phyloP scores from a whole-genome alignment of 257 asterid genomes.

The Solanum stenotomum region DNA sequence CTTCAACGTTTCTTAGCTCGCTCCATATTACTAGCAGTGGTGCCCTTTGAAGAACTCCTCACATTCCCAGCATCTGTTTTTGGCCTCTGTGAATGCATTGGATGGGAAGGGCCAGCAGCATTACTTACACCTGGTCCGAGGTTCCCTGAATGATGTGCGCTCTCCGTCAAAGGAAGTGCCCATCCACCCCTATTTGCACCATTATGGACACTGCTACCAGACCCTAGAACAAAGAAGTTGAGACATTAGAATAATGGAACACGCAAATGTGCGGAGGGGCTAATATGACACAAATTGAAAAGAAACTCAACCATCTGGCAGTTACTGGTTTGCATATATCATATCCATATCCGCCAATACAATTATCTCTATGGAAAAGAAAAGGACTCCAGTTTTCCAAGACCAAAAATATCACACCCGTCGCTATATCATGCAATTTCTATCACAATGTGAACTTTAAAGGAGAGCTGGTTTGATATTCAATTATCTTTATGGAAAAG shows the following conservation, averaged over 20 bases:
- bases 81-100: conserved; percentile 9
- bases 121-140: conserved; percentile 6
- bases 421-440: not conserved
- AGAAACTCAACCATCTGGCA: not conserved
- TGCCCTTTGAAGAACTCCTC: conserved; percentile 17
- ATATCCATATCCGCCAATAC: not conserved
- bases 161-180: conserved; percentile 63
- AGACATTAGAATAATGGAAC: not conserved
- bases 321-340: not conserved
- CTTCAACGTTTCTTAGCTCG: conserved; percentile 20
- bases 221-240: conserved; percentile 20
- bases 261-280: not conserved
- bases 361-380: not conserved
- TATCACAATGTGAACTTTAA: not conserved
- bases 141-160: conserved; percentile 15
- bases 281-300: not conserved
- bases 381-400: not conserved
- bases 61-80: conserved; percentile 2
- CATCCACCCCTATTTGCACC: conserved; percentile 34
- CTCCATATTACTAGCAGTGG: not conserved
- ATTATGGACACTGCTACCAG: conserved; percentile 26
- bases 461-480: not conserved
- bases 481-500: not conserved
- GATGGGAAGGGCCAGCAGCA: conserved; percentile 8
- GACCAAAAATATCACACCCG: not conserved